phyloP scores from a whole-genome alignment of 2,329 filamentous ascomycete genomes.

The Huntiella savannae region DNA sequence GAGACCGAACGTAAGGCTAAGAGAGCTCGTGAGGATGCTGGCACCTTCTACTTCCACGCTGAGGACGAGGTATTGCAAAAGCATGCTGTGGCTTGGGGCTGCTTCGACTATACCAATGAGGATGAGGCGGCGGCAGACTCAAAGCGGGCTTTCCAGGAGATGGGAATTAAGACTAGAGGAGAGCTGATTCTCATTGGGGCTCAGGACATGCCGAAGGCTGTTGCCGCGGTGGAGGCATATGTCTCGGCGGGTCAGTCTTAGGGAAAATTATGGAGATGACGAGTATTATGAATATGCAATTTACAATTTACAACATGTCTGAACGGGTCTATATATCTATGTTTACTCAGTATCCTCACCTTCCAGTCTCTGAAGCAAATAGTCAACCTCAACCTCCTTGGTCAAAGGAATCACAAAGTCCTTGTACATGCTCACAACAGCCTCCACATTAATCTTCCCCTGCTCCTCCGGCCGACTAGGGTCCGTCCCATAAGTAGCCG shows the following conservation, averaged over 20 bases:
- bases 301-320: neutral
- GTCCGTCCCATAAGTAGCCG: slow-evolving; percentile 82
- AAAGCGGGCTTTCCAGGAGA: slow-evolving; percentile 84
- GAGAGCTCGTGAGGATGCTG: slow-evolving; percentile 29
- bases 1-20: slow-evolving; percentile 26
- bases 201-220: slow-evolving; percentile 52
- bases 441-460: slow-evolving; percentile 78
- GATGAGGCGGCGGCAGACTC: slow-evolving; percentile 72
- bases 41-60: slow-evolving; percentile 73
- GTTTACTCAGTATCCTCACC: slow-evolving; percentile 14
- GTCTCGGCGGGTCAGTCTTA: slow-evolving; percentile 29
- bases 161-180: slow-evolving; percentile 69
- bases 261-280: neutral
- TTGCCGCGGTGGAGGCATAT: slow-evolving; percentile 60
- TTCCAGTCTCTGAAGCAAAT: slow-evolving; percentile 79
- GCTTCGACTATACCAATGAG: slow-evolving; percentile 62
- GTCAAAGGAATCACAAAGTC: slow-evolving; percentile 90
- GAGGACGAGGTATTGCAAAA: slow-evolving; percentile 81
- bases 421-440: slow-evolving; percentile 77
- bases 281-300: neutral
- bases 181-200: slow-evolving; percentile 77
- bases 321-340: neutral
- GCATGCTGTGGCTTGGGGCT: slow-evolving; percentile 49
- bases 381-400: slow-evolving; percentile 97
- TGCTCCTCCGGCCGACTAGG: slow-evolving; percentile 45